Base-by-base conservation (phyloP, 768 basidiomycete genomes). In the Tylopilus sp. region DNA sequence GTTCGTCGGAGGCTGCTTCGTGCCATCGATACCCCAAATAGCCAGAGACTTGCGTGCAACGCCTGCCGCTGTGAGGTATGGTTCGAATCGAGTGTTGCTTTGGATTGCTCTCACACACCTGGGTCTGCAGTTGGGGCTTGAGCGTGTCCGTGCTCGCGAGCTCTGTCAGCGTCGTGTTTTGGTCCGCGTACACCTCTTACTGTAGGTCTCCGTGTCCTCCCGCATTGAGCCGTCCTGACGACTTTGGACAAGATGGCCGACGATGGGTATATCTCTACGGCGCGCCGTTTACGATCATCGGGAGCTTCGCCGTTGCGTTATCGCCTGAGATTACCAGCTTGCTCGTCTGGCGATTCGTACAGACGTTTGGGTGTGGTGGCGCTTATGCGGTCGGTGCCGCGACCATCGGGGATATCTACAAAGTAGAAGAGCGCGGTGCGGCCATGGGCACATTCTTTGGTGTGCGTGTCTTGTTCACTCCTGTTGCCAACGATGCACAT, bases 1-100 rank as follows among this genome's bases (percentile, higher is more conserved):
- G 33, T 82, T 91, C 52, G 80, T 86, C 0, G 71, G 79, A 8
- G 83, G 80, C 0, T 80, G 80, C 1, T 89, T 91, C 63, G 75
- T 88, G 3, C 88, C 88, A 0, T 81, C 82, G 0, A 85, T 91
- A 49, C 86, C 88, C 0, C 78, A 85, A 45, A 82, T 93, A 40
- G 80, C 88, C 8, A 67, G 64, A 23, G 88, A 92, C 52, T 65
- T 92, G 8, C 42, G 77, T 22, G 73, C 85, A 0, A 79, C 86
- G 0, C 76, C 76, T 0, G 57, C 78, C 13, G 65, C 84, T 17
- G 75, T 90, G 47, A 85, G 82, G 82, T 81, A 48, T 36, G 55
- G 60, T 56, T 26, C 2, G n/a, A 33, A 9, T 28, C 6, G n/a
- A 4, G 4, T n/a, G 6, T 13, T 21, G 10, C 3, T 44, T 15